phyloP scores from a whole-genome alignment of 345 rosid genomes.

The Populus euphratica region DNA sequence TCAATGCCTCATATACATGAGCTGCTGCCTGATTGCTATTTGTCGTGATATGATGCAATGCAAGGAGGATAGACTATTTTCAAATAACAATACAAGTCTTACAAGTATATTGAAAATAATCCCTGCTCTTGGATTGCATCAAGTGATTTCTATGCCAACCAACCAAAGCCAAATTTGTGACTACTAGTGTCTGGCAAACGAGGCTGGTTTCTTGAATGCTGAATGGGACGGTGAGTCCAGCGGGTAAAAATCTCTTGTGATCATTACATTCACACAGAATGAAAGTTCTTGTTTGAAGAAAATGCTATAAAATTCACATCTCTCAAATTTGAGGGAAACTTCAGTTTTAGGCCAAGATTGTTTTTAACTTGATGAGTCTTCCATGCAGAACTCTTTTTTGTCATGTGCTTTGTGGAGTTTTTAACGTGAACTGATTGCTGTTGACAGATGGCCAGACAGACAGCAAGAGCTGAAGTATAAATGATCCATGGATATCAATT shows the following conservation, averaged over 20 bases:
- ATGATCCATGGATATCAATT: constrained; percentile 17
- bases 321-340: background rate
- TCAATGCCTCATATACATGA: background rate
- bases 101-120: no score
- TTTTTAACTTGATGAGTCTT: background rate
- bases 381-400: background rate
- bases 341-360: background rate
- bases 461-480: constrained; percentile 21
- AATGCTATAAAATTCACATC: background rate
- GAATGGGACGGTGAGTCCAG: background rate
- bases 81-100: background rate
- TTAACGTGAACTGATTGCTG: constrained; percentile 12
- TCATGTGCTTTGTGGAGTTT: background rate
- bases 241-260: background rate
- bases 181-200: background rate
- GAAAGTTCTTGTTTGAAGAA: background rate
- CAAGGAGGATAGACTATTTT: background rate
- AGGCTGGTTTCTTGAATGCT: background rate
- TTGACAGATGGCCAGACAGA: constrained; percentile 37
- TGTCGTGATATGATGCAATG: no score
- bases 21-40: background rate
- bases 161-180: background rate
- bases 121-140: no score
- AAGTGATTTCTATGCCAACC: no score
- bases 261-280: background rate